Percentiles rank a stretch among this genome's conserved stretches.
phyloP scores from a whole-genome alignment of 257 asterid species.

The Solanum etuberosum region DNA sequence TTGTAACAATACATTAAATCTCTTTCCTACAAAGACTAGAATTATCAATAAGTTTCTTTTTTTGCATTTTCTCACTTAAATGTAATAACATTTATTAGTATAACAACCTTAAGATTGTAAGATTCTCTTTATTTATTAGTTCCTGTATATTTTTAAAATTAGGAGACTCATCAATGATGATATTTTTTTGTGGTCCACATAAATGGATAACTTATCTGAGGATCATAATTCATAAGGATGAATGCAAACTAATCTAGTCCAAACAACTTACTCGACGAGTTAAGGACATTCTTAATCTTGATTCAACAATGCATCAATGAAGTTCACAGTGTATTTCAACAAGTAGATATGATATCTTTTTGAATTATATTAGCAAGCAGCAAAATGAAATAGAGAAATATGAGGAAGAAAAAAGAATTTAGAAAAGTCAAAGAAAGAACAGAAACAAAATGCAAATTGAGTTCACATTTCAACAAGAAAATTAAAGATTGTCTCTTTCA shows the following conservation, averaged over 20 bases:
- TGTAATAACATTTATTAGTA: background rate
- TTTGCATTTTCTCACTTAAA: background rate
- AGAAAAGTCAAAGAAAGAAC: background rate
- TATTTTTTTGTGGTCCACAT: background rate
- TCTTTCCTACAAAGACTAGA: background rate
- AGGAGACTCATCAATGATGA: background rate
- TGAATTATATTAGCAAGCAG: background rate
- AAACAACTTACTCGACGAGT: background rate
- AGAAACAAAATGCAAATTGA: background rate
- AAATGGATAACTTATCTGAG: background rate
- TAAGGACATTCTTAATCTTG: background rate
- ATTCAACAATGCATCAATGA: background rate
- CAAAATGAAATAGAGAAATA: background rate
- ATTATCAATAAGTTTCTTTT: background rate
- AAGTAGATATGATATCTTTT: background rate
- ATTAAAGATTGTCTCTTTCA: background rate
- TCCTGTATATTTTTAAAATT: background rate
- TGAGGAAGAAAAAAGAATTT: background rate
- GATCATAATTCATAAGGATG: background rate
- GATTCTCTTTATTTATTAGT: background rate
- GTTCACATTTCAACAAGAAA: background rate
- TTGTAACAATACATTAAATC: background rate
- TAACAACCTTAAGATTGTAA: background rate
- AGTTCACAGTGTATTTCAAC: background rate
- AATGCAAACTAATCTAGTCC: background rate